Conservation (phyloP, 1,284 basidiomycete species). For the Cryptococcus hybrid region DNA sequence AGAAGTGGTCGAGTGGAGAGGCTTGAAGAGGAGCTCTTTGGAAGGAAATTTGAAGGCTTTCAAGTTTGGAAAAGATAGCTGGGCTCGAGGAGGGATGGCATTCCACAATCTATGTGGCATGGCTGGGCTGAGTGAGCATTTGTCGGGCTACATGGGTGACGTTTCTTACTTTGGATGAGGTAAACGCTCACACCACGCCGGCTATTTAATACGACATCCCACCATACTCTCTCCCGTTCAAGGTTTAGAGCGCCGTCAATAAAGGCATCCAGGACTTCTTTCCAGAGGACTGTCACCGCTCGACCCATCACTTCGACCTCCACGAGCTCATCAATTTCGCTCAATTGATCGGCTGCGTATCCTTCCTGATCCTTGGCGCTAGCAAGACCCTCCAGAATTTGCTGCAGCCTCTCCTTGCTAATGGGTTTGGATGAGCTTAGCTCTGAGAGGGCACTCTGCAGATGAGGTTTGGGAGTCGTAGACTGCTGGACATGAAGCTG, state of each 20-base stretch:
- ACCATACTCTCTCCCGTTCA: slow-evolving; percentile 45
- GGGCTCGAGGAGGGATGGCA: slow-evolving; percentile 25
- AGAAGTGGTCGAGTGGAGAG: slow-evolving; percentile 18
- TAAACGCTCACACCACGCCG: slow-evolving; percentile 34
- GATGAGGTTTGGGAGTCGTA: slow-evolving; percentile 13
- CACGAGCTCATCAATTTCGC: slow-evolving; percentile 32
- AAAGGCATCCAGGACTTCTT: slow-evolving; percentile 40
- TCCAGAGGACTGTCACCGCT: slow-evolving; percentile 47
- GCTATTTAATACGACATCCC: slow-evolving; percentile 34
- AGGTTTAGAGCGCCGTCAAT: slow-evolving; percentile 37
- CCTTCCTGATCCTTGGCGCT: slow-evolving; percentile 2
- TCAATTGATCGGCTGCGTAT: neutral
- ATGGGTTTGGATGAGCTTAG: slow-evolving; percentile 32
- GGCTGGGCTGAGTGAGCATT: slow-evolving; percentile 22
- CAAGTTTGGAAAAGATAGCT: slow-evolving; percentile 21
- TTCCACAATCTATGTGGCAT: slow-evolving; percentile 41
- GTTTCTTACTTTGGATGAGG: slow-evolving; percentile 45
- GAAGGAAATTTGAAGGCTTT: slow-evolving; percentile 23
- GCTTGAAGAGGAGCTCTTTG: slow-evolving; percentile 25
- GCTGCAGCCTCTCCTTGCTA: slow-evolving; percentile 20
- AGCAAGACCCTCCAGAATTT: slow-evolving; percentile 27
- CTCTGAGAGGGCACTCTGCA: slow-evolving; percentile 32
- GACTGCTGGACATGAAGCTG: slow-evolving; percentile 6
- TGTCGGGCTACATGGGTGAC: too few relatives aligned
- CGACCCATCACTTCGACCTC: slow-evolving; percentile 44